Conservation (phyloP, 305 asterid species). For the Solanum hybrid region DNA sequence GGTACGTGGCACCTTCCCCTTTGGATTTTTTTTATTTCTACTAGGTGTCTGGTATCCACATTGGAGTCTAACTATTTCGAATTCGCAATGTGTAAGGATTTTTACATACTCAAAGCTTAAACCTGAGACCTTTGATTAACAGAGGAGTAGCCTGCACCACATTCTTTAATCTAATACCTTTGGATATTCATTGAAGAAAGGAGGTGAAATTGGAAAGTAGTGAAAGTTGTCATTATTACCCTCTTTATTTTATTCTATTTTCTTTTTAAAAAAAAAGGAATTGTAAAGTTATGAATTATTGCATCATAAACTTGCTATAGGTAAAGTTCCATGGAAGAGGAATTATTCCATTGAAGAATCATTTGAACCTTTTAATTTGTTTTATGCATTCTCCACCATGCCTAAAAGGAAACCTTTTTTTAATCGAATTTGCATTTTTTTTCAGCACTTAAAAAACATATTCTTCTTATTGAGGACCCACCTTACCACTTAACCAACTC, state of each 20-base stretch:
- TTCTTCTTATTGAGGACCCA: conserved; percentile 26
- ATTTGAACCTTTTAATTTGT: conserved; percentile 13
- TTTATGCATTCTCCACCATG: conserved; percentile 40
- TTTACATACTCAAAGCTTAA: no score
- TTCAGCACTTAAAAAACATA: conserved; percentile 28
- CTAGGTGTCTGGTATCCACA: no score
- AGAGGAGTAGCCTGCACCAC: background rate
- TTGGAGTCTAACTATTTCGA: background rate
- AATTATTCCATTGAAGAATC: conserved; percentile 25
- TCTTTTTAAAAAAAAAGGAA: background rate
- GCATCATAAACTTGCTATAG: background rate
- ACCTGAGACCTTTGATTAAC: background rate
- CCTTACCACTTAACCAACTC: conserved; percentile 20
- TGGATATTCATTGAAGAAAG: background rate
- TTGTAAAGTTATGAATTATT: background rate
- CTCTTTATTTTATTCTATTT: background rate
- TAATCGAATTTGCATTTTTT: background rate
- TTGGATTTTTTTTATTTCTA: background rate
- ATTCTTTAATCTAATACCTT: background rate
- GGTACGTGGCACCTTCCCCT: background rate
- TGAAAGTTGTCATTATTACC: background rate
- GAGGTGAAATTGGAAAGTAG: background rate
- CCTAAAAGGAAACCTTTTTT: conserved; percentile 15
- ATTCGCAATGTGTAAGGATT: no score
- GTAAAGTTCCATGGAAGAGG: background rate